These are phyloP conservation scores for Fusarium burgessii DNA, from an alignment of 2,329 filamentous ascomycete genomes.

Conservation along the genomic window DNA sequence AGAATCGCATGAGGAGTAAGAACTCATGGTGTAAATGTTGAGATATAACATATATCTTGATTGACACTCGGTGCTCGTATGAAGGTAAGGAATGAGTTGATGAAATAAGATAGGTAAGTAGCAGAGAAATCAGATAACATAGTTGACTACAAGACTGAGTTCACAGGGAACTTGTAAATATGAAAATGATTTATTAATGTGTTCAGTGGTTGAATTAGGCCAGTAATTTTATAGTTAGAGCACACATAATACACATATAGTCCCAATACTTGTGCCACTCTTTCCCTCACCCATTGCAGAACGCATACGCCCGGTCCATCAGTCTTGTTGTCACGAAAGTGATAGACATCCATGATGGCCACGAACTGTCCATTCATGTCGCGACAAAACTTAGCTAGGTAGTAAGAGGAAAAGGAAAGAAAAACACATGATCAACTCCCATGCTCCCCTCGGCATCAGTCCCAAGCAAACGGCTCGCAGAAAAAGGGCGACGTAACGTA, in stretches of 20 bases:
- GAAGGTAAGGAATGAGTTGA: neutral
- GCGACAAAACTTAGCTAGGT: conserved; percentile 37
- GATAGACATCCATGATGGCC: neutral
- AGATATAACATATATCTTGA: neutral
- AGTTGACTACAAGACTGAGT: neutral
- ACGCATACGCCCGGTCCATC: neutral
- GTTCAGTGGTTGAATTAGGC: neutral
- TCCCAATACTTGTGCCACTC: neutral
- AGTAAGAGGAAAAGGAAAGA: conserved; percentile 32
- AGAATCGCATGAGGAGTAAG: neutral
- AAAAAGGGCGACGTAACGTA: conserved; percentile 46
- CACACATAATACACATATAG: neutral
- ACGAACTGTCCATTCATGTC: conserved; percentile 23
- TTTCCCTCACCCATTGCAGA: neutral
- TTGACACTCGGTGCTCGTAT: neutral
- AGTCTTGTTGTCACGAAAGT: neutral
- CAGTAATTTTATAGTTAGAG: neutral
- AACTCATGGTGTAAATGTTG: neutral
- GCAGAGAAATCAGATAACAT: neutral
- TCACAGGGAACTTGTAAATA: neutral
- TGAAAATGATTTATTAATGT: neutral
- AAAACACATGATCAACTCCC: conserved; percentile 46
- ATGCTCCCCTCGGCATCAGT: conserved; percentile 45
- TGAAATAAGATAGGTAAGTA: neutral
- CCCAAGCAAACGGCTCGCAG: conserved; percentile 45